Evolutionary conservation across 495 filamentous ascomycete genomes (phyloP).

Genomic region (Clohesyomyces aquaticus): DNA sequence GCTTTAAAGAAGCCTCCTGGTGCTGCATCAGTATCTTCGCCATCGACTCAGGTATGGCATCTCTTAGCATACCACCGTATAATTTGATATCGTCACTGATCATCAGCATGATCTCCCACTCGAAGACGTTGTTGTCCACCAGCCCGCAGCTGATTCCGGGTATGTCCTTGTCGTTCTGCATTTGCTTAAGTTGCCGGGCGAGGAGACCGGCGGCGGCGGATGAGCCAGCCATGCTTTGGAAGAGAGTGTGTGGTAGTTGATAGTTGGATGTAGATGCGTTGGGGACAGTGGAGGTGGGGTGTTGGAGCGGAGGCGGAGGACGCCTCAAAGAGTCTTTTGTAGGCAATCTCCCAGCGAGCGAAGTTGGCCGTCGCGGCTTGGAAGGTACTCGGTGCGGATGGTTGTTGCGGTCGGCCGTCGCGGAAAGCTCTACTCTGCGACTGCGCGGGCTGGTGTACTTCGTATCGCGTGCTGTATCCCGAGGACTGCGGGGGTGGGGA

Average conservation of each 20-base stretch:
- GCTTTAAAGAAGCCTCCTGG: slow-evolving; percentile 88
- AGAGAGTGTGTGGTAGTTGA: not conserved
- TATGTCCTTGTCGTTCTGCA: slow-evolving; percentile 88
- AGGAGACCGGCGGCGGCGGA: slow-evolving; percentile 73
- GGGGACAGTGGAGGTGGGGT: not conserved
- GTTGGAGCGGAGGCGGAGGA: not conserved
- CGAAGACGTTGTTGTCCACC: slow-evolving; percentile 87
- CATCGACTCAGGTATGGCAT: not conserved
- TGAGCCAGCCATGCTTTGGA: slow-evolving; percentile 30
- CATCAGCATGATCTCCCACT: slow-evolving; percentile 99
- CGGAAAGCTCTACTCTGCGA: not conserved
- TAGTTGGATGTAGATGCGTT: not conserved
- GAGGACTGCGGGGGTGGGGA: not conserved
- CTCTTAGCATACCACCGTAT: slow-evolving; percentile 69
- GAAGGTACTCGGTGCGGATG: too few relatives aligned
- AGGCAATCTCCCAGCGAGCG: not conserved
- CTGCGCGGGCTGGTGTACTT: not conserved
- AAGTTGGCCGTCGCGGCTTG: too few relatives aligned
- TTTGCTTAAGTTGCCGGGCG: slow-evolving; percentile 83
- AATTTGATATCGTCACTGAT: slow-evolving; percentile 94
- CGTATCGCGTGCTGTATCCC: not conserved
- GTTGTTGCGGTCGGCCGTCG: too few relatives aligned
- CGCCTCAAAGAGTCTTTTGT: not conserved
- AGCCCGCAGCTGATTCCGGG: slow-evolving; percentile 93
- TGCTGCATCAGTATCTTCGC: not conserved